A percentile compares a stretch with the other conserved stretches of the same genome.
phyloP scores from a whole-genome alignment of 495 filamentous ascomycete genomes.

The Polyplosphaeria fusca region DNA sequence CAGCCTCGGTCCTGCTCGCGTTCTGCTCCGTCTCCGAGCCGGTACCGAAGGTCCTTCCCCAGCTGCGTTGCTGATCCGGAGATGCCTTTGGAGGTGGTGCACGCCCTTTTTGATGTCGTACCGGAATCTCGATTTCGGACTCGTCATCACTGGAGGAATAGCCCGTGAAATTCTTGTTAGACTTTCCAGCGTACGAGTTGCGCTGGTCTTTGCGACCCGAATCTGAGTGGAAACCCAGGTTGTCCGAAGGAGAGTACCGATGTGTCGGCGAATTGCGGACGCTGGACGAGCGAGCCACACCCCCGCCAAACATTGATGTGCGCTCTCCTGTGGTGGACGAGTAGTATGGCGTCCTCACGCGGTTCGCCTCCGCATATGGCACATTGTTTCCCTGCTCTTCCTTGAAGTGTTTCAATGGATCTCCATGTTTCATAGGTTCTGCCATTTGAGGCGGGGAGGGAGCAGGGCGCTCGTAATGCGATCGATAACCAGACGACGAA shows the following conservation, averaged over 20 bases:
- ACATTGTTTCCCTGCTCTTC: constrained; percentile 11
- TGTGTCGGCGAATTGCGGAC: constrained; percentile 28
- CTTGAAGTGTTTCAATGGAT: constrained; percentile 46
- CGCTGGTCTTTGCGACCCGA: constrained; percentile 12
- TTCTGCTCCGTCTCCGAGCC: constrained; percentile 11
- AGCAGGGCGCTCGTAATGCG: constrained; percentile 11
- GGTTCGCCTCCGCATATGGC: constrained; percentile 22
- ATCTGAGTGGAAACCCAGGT: constrained; percentile 4
- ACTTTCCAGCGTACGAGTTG: constrained; percentile 12
- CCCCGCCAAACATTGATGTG: constrained; percentile 22
- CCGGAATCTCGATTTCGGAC: background rate
- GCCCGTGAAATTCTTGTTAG: constrained; percentile 1
- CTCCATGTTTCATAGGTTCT: constrained; percentile 35
- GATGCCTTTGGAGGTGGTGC: constrained; percentile 19
- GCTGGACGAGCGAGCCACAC: constrained; percentile 25
- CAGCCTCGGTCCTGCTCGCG: constrained; percentile 42
- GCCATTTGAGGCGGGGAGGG: constrained; percentile 41
- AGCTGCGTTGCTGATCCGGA: constrained; percentile 4
- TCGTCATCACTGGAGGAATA: constrained; percentile 1
- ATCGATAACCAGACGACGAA: constrained; percentile 6
- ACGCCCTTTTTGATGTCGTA: background rate
- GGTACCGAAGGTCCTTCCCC: background rate
- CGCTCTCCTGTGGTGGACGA: constrained; percentile 22
- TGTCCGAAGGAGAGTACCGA: background rate
- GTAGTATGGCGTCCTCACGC: constrained; percentile 24